Base-by-base conservation (phyloP, 139 green algal genomes). In the Yamagishiella unicocca region DNA sequence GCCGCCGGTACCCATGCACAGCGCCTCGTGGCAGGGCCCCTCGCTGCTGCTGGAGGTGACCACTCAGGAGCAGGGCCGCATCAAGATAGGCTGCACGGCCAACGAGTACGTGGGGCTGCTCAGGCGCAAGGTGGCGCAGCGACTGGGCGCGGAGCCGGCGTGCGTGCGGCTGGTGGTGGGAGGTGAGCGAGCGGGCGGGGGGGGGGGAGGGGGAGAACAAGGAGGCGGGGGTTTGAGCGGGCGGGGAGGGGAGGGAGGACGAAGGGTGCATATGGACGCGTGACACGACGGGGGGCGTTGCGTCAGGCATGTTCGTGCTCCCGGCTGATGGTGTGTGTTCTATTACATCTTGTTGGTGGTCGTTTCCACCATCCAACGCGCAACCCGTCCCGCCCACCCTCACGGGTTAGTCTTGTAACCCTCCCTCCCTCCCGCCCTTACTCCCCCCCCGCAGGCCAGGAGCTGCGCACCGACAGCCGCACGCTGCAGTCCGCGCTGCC, bases 91-190 rank as follows among this genome's bases (percentile, higher is more conserved):
- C 0, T 55, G 77, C 62, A 83, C 91, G 64, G 45, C 10, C 43
- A 93, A 97, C 62, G 84, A 90, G 80, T 95, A 95, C 19, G 89
- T 96, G 25, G 94, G 94, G 2, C 31, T 83, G 76, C 89, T 96
- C 62, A 90, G 94, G 7, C 78, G 88, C 24, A 55, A 70, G 27
- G 45, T 95, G n/a, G 94, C 91, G 0, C 35, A 42, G 6, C 74
- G 62, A 3, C 22, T 93, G 29, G 73, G 72, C 40, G 79, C 64
- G 9, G 67, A 84, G 22, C 50, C 83, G 0, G 55, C 42, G 10
- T 54, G 75, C 61, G 81, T 93, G 70, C 81, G 88, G 24, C 70
- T 93, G 38, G 38, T 93, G 2, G 37, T 67, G 19, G 33, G 67
- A 55, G 92, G 92, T 93, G 53, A 74, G 82, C 8, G 58, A 35